Percentiles rank a stretch among this genome's conserved stretches.
These are phyloP conservation scores for Cruciata laevipes DNA, from an alignment of 257 asterid genomes.

Conservation along the genomic window DNA sequence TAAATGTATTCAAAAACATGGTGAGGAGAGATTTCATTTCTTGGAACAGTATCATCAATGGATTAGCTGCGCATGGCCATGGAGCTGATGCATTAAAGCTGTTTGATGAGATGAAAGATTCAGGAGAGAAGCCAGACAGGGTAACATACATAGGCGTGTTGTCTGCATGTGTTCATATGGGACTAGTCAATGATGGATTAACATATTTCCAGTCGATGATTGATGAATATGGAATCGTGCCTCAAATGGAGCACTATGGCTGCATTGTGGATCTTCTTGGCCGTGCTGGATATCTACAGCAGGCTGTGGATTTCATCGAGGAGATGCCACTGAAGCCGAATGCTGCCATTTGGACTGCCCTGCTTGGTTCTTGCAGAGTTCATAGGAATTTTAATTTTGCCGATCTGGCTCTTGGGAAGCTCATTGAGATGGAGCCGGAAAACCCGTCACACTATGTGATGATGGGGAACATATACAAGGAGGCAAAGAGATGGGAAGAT, in stretches of 20 bases:
- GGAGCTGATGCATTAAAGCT: slow-evolving; percentile 54
- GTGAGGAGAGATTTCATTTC: slow-evolving; percentile 54
- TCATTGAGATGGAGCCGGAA: slow-evolving; percentile 57
- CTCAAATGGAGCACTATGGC: slow-evolving; percentile 74
- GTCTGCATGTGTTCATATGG: slow-evolving; percentile 82
- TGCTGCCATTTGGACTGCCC: slow-evolving; percentile 59
- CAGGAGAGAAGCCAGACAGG: slow-evolving; percentile 60
- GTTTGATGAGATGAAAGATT: slow-evolving; percentile 48
- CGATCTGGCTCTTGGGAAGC: slow-evolving; percentile 51
- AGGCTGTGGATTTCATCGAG: slow-evolving; percentile 58
- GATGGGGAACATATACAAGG: slow-evolving; percentile 72
- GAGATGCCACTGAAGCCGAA: slow-evolving; percentile 68
- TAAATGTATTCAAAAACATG: slow-evolving; percentile 49
- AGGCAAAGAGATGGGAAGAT: slow-evolving; percentile 62
- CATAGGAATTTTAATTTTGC: slow-evolving; percentile 61
- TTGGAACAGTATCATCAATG: slow-evolving; percentile 78
- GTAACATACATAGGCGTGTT: slow-evolving; percentile 63
- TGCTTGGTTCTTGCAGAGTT: slow-evolving; percentile 65
- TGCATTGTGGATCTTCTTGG: slow-evolving; percentile 78
- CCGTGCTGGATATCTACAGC: slow-evolving; percentile 59
- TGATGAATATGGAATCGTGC: slow-evolving; percentile 33
- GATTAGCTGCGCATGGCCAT: slow-evolving; percentile 75
- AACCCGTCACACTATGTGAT: slow-evolving; percentile 71
- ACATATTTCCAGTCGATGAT: slow-evolving; percentile 49
- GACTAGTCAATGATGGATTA: slow-evolving; percentile 59